Conservation (phyloP, 768 basidiomycete species). For the Hericium alpestre region DNA sequence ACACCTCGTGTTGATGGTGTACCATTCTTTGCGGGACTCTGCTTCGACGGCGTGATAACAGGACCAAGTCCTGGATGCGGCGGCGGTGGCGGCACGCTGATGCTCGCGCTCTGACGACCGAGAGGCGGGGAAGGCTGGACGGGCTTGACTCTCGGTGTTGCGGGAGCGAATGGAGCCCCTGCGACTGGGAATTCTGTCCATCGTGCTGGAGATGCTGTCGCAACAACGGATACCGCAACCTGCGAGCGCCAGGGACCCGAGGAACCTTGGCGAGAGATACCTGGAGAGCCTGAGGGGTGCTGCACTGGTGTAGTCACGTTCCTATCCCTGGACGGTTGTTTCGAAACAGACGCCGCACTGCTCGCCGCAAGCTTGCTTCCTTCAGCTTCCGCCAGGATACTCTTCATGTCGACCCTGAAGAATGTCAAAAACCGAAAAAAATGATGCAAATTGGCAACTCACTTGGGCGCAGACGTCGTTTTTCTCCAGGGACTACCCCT, state of each 20-base stretch:
- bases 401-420: slow-evolving; percentile 68
- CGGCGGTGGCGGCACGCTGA: neutral
- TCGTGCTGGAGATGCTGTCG: neutral
- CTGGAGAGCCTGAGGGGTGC: neutral
- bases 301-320: neutral
- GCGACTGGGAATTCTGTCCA: neutral
- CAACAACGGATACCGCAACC: neutral
- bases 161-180: neutral
- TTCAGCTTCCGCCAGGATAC: slow-evolving; percentile 75
- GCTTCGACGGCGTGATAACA: slow-evolving; percentile 50
- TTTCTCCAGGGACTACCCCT: slow-evolving; percentile 22
- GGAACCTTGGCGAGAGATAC: neutral
- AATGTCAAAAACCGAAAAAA: neutral
- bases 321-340: neutral
- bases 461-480: slow-evolving; percentile 38
- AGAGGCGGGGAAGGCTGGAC: neutral
- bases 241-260: neutral
- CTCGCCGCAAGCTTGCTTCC: slow-evolving; percentile 9
- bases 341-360: neutral
- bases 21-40: slow-evolving; percentile 22
- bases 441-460: slow-evolving; percentile 13
- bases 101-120: neutral
- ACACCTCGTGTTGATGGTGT: slow-evolving; percentile 29
- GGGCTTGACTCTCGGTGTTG: neutral
- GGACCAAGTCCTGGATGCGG: slow-evolving; percentile 42